These are phyloP conservation scores for Boletus coccyginus DNA, from an alignment of 768 basidiomycete species.

Conservation along the genomic window DNA sequence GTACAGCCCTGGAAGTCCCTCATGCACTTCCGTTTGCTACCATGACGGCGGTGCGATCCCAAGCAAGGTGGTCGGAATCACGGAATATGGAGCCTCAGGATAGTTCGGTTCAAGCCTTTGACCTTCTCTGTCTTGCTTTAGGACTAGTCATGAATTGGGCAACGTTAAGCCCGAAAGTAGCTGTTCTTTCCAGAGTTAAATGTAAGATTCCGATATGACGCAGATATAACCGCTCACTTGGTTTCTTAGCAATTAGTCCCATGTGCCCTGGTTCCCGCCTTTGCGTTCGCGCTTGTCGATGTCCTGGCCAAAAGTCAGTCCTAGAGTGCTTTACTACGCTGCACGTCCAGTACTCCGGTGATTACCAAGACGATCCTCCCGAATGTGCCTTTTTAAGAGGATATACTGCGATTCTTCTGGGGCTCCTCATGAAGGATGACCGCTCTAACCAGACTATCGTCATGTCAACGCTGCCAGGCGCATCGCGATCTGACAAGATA, in stretches of 20 bases:
- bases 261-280: slow-evolving; percentile 45
- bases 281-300: slow-evolving; percentile 56
- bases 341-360: slow-evolving; percentile 40
- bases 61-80: slow-evolving; percentile 24
- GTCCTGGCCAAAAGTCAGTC: slow-evolving; percentile 42
- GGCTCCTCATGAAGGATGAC: slow-evolving; percentile 40
- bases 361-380: slow-evolving; percentile 18
- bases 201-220: slow-evolving; percentile 38
- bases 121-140: slow-evolving; percentile 70
- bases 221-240: not conserved
- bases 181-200: slow-evolving; percentile 43
- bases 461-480: slow-evolving; percentile 35
- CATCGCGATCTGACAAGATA: slow-evolving; percentile 17
- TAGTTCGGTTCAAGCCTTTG: slow-evolving; percentile 46
- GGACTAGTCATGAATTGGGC: slow-evolving; percentile 77
- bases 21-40: slow-evolving; percentile 47
- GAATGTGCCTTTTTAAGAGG: slow-evolving; percentile 61
- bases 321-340: slow-evolving; percentile 51
- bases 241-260: slow-evolving; percentile 47
- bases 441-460: slow-evolving; percentile 32
- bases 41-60: slow-evolving; percentile 44
- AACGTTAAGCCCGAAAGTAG: slow-evolving; percentile 52
- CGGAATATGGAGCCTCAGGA: not conserved
- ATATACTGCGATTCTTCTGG: slow-evolving; percentile 75
- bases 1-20: slow-evolving; percentile 45